A percentile compares a stretch with the other conserved stretches of the same genome.
Evolutionary conservation across 345 rosid genomes (phyloP).

Genomic region (Arabis alpina): DNA sequence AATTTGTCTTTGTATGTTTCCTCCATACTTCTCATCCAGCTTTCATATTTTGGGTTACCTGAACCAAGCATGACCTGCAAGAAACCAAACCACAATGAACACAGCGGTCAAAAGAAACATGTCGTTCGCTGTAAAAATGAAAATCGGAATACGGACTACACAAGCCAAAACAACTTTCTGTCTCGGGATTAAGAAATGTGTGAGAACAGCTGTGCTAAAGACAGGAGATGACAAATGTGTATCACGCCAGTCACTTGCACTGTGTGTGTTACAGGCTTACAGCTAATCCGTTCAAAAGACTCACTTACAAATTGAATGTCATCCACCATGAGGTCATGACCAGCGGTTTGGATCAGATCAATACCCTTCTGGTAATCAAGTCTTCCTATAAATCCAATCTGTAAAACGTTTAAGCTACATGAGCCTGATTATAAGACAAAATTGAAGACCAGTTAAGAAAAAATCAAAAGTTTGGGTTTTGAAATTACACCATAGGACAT

Average conservation of each 20-base stretch:
- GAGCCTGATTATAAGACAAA: conserved; percentile 6
- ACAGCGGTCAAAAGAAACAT: neutral
- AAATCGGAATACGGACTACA: neutral
- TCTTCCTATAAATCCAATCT: conserved; percentile 98
- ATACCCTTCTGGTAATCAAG: conserved; percentile 96
- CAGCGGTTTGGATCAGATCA: conserved; percentile 71
- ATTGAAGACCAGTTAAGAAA: neutral
- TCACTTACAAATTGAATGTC: conserved; percentile 93
- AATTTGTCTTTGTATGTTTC: conserved; percentile 69
- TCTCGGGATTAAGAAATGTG: neutral
- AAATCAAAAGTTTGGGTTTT: neutral
- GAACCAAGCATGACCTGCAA: conserved; percentile 96
- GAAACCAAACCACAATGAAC: conserved; percentile 11
- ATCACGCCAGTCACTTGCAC: neutral
- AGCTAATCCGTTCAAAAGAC: conserved; percentile 29
- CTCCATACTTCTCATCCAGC: conserved; percentile 89
- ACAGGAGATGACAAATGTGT: neutral
- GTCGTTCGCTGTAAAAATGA: neutral
- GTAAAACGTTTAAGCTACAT: conserved; percentile 15
- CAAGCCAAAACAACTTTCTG: neutral
- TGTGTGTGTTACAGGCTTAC: neutral
- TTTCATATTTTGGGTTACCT: conserved; percentile 75
- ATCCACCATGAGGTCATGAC: conserved; percentile 78
- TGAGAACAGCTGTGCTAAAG: conserved; percentile 8
- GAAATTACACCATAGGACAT: conserved; percentile 71